Evolutionary conservation across 2,329 filamentous ascomycete species (phyloP), one percentile per base, ranked within the genome.

Genomic region (Bipolaris victoriae): DNA sequence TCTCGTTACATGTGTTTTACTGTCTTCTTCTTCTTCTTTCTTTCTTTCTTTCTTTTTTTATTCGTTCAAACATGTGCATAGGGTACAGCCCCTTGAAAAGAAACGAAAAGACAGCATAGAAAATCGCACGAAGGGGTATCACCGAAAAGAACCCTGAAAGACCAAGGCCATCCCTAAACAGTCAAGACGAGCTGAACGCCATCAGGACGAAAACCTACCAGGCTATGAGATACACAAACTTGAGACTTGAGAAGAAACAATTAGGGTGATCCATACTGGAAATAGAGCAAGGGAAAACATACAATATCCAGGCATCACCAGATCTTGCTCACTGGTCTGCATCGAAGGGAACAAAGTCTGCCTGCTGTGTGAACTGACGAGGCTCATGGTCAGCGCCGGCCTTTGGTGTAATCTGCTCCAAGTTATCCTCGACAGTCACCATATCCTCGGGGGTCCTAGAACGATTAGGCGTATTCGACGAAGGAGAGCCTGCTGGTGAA

Each of bases 331-430:
- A 69, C 33, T 64, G 60, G 20, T 65, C 60, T 26, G 40, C 58
- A 44, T 64, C 64, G 39, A 73, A 63, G 5, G 69, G 62, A 46
- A 75, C 66, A 36, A 64, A 75, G 40, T 75, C 72, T 45, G 63
- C 63, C 55, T 75, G 72, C 35, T 72, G 63, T 22, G 66, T 68
- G 49, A 75, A 67, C 45, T 66, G 60, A 36, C 69, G 68, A 3
- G 58, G 50, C 15, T 61, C 47, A 15, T 54, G 35, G 36, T 47
- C 33, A 9, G 20, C 31, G 20, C 37, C 29, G 40, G 45, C 15
- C 16, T 45, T 47, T 11, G 47, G 37, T 18, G 45, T 52, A 31
- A 48, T 52, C 49, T 43, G 55, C 18, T 40, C 44, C 18, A 52
- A 26, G 13, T 40, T 39, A 18, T 51, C 33, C 16, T 60, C 45